Conservation (phyloP, 2,329 filamentous ascomycete genomes). For the Fusarium redolens region DNA sequence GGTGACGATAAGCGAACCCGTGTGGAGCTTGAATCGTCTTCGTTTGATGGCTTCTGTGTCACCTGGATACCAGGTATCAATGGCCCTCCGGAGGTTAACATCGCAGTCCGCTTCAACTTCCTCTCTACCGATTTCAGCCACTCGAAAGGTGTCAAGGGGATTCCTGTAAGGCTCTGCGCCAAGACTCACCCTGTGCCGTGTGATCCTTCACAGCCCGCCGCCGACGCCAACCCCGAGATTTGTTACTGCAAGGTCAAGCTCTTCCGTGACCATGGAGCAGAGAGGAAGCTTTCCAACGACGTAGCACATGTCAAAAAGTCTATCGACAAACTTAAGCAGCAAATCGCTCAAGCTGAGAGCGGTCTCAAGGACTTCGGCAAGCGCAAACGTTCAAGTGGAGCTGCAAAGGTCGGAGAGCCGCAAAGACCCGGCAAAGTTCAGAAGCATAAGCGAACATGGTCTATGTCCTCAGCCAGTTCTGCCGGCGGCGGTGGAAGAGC, state of each 20-base stretch:
- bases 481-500: constrained; percentile 59
- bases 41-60: constrained; percentile 94
- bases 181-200: constrained; percentile 80
- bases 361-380: constrained; percentile 76
- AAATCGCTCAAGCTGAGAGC: constrained; percentile 82
- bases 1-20: constrained; percentile 74
- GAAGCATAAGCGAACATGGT: constrained; percentile 96
- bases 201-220: constrained; percentile 60
- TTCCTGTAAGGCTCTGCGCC: constrained; percentile 90
- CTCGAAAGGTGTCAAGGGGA: constrained; percentile 98
- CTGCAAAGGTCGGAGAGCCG: constrained; percentile 59
- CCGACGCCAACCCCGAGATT: constrained; percentile 71
- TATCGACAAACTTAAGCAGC: constrained; percentile 95
- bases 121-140: constrained; percentile 98
- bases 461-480: constrained; percentile 84
- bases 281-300: constrained; percentile 94
- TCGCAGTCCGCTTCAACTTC: constrained; percentile 97
- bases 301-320: constrained; percentile 95
- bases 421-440: constrained; percentile 82
- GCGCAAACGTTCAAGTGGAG: constrained; percentile 67
- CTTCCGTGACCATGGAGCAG: constrained; percentile 94
- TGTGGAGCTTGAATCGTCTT: constrained; percentile 78
- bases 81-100: constrained; percentile 78
- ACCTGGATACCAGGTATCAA: constrained; percentile 83
- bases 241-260: constrained; percentile 98